Conservation (phyloP, 163 green algal species). For the Chlorella variabilis region DNA sequence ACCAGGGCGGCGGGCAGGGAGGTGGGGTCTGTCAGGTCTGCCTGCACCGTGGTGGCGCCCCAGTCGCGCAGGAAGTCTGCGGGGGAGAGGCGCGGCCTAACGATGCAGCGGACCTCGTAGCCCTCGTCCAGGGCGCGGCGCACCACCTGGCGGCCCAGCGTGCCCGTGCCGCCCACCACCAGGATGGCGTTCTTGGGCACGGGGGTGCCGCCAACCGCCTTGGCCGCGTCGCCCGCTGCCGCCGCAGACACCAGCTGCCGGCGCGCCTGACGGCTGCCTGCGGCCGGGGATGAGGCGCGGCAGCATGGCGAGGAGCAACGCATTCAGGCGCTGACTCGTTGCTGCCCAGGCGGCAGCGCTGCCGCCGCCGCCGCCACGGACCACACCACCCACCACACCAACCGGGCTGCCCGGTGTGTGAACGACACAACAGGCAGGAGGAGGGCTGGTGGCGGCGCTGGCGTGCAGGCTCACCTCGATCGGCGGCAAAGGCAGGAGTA, state of each 20-base stretch:
- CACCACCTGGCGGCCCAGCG: slow-evolving; percentile 95
- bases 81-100: slow-evolving; percentile 89
- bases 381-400: too few relatives aligned
- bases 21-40: slow-evolving; percentile 91
- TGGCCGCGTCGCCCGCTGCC: not conserved
- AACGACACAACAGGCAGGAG: not conserved
- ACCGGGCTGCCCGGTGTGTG: too few relatives aligned
- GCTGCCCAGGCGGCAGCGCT: too few relatives aligned
- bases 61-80: slow-evolving; percentile 99
- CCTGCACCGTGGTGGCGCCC: slow-evolving; percentile 96
- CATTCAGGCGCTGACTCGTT: too few relatives aligned
- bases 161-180: slow-evolving; percentile 96
- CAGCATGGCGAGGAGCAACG: not conserved
- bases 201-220: slow-evolving; percentile 46
- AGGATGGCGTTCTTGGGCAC: slow-evolving; percentile 87
- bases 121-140: slow-evolving; percentile 95
- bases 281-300: not conserved
- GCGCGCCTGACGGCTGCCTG: not conserved
- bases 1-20: slow-evolving; percentile 94
- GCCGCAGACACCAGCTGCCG: not conserved
- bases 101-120: slow-evolving; percentile 97
- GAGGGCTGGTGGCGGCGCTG: not conserved
- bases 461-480: slow-evolving; percentile 9
- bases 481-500: not conserved
- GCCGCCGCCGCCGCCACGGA: too few relatives aligned